Percentiles rank a stretch among this genome's conserved stretches.
Conservation (phyloP, 139 green algal species). For the Micractinium sp. region DNA sequence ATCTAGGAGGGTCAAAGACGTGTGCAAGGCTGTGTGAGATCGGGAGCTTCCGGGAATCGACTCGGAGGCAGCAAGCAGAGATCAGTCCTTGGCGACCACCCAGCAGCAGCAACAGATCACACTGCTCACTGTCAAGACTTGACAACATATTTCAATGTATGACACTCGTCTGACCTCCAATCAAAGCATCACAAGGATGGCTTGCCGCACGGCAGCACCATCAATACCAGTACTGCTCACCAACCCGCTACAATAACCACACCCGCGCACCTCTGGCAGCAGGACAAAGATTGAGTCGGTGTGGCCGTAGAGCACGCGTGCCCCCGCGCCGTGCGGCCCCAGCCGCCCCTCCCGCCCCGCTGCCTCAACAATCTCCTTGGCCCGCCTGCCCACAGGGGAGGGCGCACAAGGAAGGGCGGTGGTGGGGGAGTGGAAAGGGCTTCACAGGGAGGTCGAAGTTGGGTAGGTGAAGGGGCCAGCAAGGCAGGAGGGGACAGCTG, state of each 20-base stretch:
- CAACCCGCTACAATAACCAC: background rate
- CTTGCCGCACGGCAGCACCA: too few species aligned
- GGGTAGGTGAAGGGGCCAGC: background rate
- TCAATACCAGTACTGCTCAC: background rate
- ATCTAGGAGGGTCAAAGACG: background rate
- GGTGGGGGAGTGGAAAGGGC: background rate
- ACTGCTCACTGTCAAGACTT: too few species aligned
- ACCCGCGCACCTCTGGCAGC: constrained; percentile 47
- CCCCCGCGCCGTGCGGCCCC: constrained; percentile 31
- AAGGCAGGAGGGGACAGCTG: background rate
- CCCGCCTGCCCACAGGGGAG: constrained; percentile 33
- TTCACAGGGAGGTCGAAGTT: background rate
- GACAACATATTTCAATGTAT: too few species aligned
- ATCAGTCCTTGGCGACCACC: background rate
- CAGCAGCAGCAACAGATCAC: background rate
- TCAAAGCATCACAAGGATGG: too few species aligned
- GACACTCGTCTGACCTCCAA: too few species aligned
- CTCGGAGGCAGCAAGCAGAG: background rate
- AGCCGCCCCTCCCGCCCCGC: constrained; percentile 34
- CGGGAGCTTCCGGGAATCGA: too few species aligned
- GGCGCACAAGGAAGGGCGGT: background rate
- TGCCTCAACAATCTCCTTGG: constrained; percentile 53
- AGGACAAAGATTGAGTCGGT: constrained; percentile 79
- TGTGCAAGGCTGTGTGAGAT: background rate
- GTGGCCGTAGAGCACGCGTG: constrained; percentile 77